Percentiles rank a stretch among this genome's conserved stretches.
Evolutionary conservation across 2,329 filamentous ascomycete genomes (phyloP).

Genomic region (Hypoxylon sp.): DNA sequence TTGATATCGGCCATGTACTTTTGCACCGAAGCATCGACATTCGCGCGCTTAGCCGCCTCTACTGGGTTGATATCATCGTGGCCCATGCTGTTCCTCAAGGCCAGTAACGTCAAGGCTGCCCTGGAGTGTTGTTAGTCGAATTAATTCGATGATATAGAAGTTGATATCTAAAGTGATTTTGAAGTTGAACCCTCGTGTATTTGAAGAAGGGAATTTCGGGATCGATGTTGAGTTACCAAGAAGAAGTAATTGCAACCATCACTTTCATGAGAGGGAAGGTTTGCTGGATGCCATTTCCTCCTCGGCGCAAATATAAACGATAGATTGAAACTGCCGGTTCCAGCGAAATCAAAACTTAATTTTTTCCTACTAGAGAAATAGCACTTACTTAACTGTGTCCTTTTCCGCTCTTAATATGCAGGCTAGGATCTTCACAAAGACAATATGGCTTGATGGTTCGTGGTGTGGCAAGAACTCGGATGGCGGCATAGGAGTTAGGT

Average conservation of each 20-base stretch:
- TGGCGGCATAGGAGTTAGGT: background rate
- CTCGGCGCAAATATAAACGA: background rate
- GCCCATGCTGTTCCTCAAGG: constrained; percentile 2
- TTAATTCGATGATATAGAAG: background rate
- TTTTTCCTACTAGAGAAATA: background rate
- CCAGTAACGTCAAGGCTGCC: background rate
- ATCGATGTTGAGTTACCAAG: background rate
- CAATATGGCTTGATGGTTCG: background rate
- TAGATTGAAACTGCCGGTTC: background rate
- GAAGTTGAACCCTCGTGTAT: background rate
- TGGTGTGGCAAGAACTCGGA: background rate
- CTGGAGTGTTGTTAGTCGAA: constrained; percentile 2
- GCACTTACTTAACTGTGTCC: background rate
- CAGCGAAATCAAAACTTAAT: background rate
- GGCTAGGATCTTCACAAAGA: background rate
- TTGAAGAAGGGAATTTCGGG: background rate
- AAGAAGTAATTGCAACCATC: background rate
- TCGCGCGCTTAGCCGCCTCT: constrained; percentile 3
- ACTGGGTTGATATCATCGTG: background rate
- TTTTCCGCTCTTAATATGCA: background rate
- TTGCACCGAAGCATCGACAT: constrained; percentile 7
- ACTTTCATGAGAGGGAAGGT: constrained; percentile 5
- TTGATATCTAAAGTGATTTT: background rate
- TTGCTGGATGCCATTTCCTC: constrained; percentile 6
- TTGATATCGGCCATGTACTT: constrained; percentile 21